These are phyloP conservation scores for Russula compacta DNA, from an alignment of 768 basidiomycete genomes.

Conservation along the genomic window DNA sequence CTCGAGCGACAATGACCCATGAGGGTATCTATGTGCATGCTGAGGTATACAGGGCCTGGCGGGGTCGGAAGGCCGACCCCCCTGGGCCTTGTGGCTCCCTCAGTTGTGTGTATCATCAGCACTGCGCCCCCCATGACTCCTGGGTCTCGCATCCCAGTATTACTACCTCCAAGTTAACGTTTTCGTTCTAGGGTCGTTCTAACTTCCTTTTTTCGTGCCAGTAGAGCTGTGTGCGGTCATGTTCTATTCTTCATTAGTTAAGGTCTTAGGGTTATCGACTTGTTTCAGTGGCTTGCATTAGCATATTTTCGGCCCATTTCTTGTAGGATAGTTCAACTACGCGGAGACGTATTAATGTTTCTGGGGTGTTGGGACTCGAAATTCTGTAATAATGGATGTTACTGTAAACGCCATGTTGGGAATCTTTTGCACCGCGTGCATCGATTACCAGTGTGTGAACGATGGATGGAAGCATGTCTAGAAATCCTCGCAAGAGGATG, in stretches of 20 bases:
- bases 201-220: background rate
- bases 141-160: background rate
- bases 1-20: constrained; percentile 60
- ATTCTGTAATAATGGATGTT: background rate
- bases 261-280: background rate
- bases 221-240: background rate
- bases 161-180: background rate
- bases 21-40: constrained; percentile 3
- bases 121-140: background rate
- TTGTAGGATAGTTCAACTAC: background rate
- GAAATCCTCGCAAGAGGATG: background rate
- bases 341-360: background rate
- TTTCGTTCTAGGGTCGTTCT: background rate
- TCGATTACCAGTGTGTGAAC: background rate
- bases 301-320: background rate
- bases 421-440: background rate
- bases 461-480: background rate
- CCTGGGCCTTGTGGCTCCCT: background rate
- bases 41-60: background rate
- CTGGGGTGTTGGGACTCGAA: background rate
- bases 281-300: background rate
- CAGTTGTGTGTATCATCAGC: background rate
- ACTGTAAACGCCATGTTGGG: background rate
- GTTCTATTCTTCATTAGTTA: background rate
- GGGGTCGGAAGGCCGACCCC: background rate